Percentiles rank a stretch among this genome's conserved stretches.
phyloP scores from a whole-genome alignment of 371 early-diverging fungal genomes.

The Dichotomocladium elegans region DNA sequence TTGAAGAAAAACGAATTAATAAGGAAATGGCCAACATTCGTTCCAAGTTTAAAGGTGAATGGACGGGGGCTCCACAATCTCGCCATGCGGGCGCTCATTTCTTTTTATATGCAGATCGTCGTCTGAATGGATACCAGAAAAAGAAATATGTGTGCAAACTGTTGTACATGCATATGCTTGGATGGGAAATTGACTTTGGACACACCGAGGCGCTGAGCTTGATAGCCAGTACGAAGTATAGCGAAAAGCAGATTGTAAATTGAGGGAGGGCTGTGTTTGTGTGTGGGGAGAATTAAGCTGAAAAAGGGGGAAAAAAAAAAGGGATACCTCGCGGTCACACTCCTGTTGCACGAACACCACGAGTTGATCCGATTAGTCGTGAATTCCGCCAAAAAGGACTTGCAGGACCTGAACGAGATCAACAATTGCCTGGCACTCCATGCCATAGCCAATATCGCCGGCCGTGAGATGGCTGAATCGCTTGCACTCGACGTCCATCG shows the following conservation, averaged over 20 bases:
- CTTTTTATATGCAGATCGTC: too few species aligned
- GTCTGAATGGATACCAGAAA: slow-evolving; percentile 93
- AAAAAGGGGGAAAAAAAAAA: too few species aligned
- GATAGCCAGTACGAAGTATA: slow-evolving; percentile 86
- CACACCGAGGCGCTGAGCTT: slow-evolving; percentile 94
- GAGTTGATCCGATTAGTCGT: slow-evolving; percentile 83
- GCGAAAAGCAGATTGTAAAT: slow-evolving; percentile 94
- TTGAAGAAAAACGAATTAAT: slow-evolving; percentile 96
- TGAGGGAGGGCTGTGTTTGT: too few species aligned
- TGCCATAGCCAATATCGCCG: slow-evolving; percentile 93
- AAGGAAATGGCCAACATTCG: slow-evolving; percentile 98
- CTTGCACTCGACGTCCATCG: slow-evolving; percentile 81
- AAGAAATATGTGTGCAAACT: slow-evolving; percentile 98
- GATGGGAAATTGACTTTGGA: slow-evolving; percentile 97
- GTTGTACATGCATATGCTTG: slow-evolving; percentile 96
- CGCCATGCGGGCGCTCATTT: too few species aligned
- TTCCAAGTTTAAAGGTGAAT: slow-evolving; percentile 87
- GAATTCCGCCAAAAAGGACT: slow-evolving; percentile 83
- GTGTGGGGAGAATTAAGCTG: neutral
- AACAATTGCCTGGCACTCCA: slow-evolving; percentile 90
- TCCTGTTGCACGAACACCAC: slow-evolving; percentile 84
- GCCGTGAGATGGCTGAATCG: slow-evolving; percentile 87
- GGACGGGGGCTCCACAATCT: too few species aligned
- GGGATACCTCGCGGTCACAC: slow-evolving; percentile 96
- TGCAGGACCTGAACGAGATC: slow-evolving; percentile 86